Base-by-base conservation (phyloP, 257 asterid species). In the Ehretia macrophylla region DNA sequence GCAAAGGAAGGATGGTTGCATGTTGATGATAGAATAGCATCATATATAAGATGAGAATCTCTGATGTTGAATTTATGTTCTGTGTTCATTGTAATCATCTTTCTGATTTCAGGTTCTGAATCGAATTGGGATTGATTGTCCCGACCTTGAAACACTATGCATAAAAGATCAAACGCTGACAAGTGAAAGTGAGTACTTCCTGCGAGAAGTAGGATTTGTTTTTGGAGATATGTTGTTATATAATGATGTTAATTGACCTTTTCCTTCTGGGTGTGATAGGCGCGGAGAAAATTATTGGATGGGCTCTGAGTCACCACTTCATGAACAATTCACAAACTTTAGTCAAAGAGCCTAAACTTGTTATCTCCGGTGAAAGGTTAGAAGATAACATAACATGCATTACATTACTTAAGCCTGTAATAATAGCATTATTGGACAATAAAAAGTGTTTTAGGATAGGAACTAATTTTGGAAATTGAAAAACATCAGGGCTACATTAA, bases 251-350 rank as follows among this genome's bases (percentile, higher is more conserved):
- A 21, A 67, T 32, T 53, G 58, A 47, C 68, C 42, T 2, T 14
- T 21, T 63, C n/a, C 19, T 65, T 64, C 64, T 66, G 57, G 46
- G 70, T 56, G 53, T 77, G 59, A 65, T 68, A 90, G 97, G 80
- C 51, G 84, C 77, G 22, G 97, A 90, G 57, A 90, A 84, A 63
- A 74, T 78, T 37, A 75, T 86, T 53, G 97, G 97, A 63, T 90
- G 95, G 95, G 95, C 93, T 67, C 56, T 90, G 66, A 90, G 94
- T 73, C 88, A 90, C 74, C 95, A 84, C 77, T 81, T 76, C 58
- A 90, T 90, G 97, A 82, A 76, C 53, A 71, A 59, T 68, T 72
- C 86, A 10, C 88, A 77, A 66, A 69, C 75, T 67, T 47, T 68
- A 17, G 56, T 57, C 62, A 73, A 79, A 72, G 88, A 83, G 32